phyloP scores from a whole-genome alignment of 75 land plant species.

The Pinus taeda region DNA sequence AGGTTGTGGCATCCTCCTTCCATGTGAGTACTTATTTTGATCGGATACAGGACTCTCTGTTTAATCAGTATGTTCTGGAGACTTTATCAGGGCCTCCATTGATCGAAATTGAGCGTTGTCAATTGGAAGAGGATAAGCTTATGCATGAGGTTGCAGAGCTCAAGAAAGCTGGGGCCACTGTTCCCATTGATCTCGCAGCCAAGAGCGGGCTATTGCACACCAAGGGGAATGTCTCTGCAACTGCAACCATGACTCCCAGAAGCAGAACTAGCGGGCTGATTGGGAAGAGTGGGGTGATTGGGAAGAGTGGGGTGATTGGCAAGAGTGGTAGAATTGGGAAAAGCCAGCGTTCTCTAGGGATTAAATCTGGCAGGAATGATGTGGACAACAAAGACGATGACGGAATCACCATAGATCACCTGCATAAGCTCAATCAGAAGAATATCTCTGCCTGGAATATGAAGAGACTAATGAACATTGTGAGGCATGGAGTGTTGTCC shows the following conservation, averaged over 20 bases:
- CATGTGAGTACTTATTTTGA: slow-evolving; percentile 68
- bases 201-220: not conserved
- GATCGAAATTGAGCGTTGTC: slow-evolving; percentile 25
- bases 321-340: slow-evolving; percentile 25
- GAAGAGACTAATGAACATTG: slow-evolving; percentile 72
- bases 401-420: slow-evolving; percentile 50
- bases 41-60: slow-evolving; percentile 62
- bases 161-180: slow-evolving; percentile 51
- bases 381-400: slow-evolving; percentile 14
- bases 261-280: not conserved
- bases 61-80: slow-evolving; percentile 61
- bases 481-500: slow-evolving; percentile 48
- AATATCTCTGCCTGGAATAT: slow-evolving; percentile 87
- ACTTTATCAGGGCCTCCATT: slow-evolving; percentile 67
- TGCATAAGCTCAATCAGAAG: slow-evolving; percentile 67
- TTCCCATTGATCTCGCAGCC: slow-evolving; percentile 32
- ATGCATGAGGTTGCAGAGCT: slow-evolving; percentile 44
- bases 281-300: slow-evolving; percentile 15
- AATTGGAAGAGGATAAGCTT: slow-evolving; percentile 38
- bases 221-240: not conserved
- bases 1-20: slow-evolving; percentile 52
- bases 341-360: slow-evolving; percentile 10
- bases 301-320: slow-evolving; percentile 16
- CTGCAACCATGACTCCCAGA: not conserved
- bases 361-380: slow-evolving; percentile 1